These are phyloP conservation scores for Clarireedia hainanense DNA, from an alignment of 2,329 filamentous ascomycete species.

Conservation along the genomic window DNA sequence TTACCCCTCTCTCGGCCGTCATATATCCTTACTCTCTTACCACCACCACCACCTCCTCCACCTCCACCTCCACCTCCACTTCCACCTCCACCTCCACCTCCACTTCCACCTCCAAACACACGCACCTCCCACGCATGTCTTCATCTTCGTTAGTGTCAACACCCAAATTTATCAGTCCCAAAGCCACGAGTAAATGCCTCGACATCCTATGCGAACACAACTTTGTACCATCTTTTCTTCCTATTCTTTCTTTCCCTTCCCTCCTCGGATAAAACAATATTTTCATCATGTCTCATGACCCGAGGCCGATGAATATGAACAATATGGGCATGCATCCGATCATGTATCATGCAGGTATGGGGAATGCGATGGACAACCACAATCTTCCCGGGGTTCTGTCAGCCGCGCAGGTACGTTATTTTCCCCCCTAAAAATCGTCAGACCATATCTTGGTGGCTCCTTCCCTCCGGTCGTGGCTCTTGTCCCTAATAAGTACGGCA, in stretches of 20 bases:
- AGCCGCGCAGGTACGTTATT: constrained; percentile 23
- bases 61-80: too few species aligned
- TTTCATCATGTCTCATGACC: constrained; percentile 18
- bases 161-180: neutral
- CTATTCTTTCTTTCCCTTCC: neutral
- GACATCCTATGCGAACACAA: neutral
- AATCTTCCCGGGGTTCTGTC: constrained; percentile 14
- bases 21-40: too few species aligned
- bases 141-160: too few species aligned
- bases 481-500: neutral
- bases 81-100: too few species aligned
- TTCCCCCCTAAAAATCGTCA: neutral
- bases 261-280: neutral
- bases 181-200: neutral
- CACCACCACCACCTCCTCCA: too few species aligned
- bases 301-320: constrained; percentile 16
- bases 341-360: constrained; percentile 20
- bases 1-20: too few species aligned
- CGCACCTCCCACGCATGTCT: too few species aligned
- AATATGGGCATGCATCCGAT: constrained; percentile 19
- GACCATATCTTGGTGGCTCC: neutral
- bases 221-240: neutral
- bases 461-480: neutral
- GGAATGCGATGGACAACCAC: too few species aligned
- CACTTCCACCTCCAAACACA: too few species aligned